Evolutionary conservation across 805 yeast genomes (phyloP), one percentile per base, ranked within the genome.

Genomic region (Starmerella riodocensis): DNA sequence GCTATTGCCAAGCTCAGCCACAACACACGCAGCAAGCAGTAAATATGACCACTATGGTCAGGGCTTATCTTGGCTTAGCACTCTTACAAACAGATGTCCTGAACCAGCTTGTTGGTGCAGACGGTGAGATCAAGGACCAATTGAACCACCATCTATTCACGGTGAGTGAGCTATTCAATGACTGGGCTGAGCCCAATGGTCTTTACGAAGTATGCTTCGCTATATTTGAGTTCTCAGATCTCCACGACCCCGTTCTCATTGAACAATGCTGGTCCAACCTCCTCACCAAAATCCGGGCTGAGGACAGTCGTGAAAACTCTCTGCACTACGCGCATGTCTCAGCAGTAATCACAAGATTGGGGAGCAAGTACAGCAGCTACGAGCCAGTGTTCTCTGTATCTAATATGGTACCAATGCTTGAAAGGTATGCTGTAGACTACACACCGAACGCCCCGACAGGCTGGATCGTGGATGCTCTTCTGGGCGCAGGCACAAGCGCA

Each of bases 1-100:
- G 94, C 3, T 85, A 83, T 63, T 80, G 94, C 58, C 82, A 83
- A 54, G 79, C 94, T 58, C 75, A 71, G 32, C 82, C 88, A 23
- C 71, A 69, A 42, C 68, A 77, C 53, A 70, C 88, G 49, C 93
- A 81, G 52, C 74, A 76, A 45, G 77, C 84, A 70, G 73, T 77
- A 22, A 75, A 74, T 51, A 63, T 88, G 41, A 69, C 83, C 1
- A 65, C 74, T 9, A 65, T 70, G 50, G 78, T 86, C 28, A 78
- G 75, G 48, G 94, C 85, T 53, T 70, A 81, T 37, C 73, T 85
- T 52, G 91, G 81, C 32, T 91, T 88, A 26, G 91, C 95, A 2
- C 76, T 76, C 44, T 69, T 86, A 37, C 98, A 88, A 60, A 72
- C 77, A 50, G 88, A 79, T 43, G 55, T 81, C 13, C 46, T 63